Percentiles rank a stretch among this genome's conserved stretches.
These are phyloP conservation scores for Pseudonitzschia multiseries DNA, from an alignment of 108 stramenopile genomes.

Conservation along the genomic window DNA sequence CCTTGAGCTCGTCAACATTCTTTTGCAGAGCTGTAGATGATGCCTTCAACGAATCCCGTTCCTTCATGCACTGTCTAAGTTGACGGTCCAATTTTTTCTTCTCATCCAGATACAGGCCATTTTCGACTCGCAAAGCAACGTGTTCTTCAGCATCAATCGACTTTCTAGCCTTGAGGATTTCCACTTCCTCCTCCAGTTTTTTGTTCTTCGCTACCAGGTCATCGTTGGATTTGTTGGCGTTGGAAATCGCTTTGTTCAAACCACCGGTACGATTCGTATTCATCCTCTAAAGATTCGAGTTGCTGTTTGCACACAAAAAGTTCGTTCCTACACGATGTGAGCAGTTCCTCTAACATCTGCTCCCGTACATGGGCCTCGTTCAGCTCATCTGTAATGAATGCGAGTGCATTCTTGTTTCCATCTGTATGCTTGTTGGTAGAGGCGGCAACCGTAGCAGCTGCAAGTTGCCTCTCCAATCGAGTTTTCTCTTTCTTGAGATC, in stretches of 20 bases:
- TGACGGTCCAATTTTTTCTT: conserved; percentile 4
- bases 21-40: background rate
- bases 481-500: background rate
- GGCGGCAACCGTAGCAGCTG: background rate
- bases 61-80: background rate
- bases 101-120: background rate
- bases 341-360: background rate
- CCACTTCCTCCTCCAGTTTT: background rate
- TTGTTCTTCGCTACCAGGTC: conserved; percentile 1
- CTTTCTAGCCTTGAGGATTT: background rate
- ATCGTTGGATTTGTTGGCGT: conserved; percentile 1
- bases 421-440: background rate
- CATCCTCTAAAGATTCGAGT: background rate
- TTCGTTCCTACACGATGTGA: conserved; percentile 7
- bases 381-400: background rate
- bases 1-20: background rate
- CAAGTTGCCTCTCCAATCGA: background rate
- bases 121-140: background rate
- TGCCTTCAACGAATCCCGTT: conserved; percentile 9
- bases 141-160: background rate
- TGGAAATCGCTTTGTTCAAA: background rate
- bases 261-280: background rate
- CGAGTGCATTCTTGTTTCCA: conserved; percentile 5
- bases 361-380: conserved; percentile 14
- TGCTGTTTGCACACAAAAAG: conserved; percentile 3